Evolutionary conservation across 805 yeast species (phyloP).

Genomic region (Candida endomychidarum): DNA sequence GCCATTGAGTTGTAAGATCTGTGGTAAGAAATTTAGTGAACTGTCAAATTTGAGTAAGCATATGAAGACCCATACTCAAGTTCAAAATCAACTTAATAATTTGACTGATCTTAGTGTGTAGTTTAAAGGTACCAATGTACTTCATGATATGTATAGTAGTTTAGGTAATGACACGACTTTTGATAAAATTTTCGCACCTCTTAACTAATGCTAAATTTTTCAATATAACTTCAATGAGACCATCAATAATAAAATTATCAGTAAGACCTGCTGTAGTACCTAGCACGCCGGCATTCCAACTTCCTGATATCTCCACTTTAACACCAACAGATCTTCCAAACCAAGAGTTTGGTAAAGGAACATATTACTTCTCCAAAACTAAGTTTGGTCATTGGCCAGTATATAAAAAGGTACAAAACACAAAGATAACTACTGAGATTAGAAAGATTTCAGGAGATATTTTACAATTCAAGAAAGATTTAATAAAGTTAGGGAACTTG

Average conservation of each 20-base stretch:
- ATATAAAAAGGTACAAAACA: conserved; percentile 65
- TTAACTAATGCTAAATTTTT: conserved; percentile 3
- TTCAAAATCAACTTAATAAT: conserved; percentile 22
- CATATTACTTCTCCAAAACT: conserved; percentile 50
- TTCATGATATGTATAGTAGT: too few species aligned
- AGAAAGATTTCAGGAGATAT: conserved; percentile 71
- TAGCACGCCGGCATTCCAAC: conserved; percentile 18
- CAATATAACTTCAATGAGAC: neutral
- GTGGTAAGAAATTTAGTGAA: conserved; percentile 84
- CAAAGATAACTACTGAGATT: conserved; percentile 70
- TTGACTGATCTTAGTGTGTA: conserved; percentile 37
- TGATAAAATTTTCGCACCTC: conserved; percentile 1
- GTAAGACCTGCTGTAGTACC: neutral
- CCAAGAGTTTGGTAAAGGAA: conserved; percentile 35
- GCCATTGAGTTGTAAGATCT: conserved; percentile 77
- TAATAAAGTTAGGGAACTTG: conserved; percentile 52
- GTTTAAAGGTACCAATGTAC: too few species aligned
- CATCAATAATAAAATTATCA: conserved; percentile 2
- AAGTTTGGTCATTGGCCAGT: conserved; percentile 76
- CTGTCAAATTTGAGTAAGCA: conserved; percentile 88
- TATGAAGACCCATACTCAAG: conserved; percentile 64
- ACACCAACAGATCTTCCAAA: conserved; percentile 26
- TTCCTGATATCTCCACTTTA: conserved; percentile 31
- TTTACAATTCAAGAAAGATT: conserved; percentile 62
- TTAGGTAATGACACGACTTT: neutral